Evolutionary conservation across 2,329 filamentous ascomycete genomes (phyloP).

Genomic region (Alternaria brassicae): DNA sequence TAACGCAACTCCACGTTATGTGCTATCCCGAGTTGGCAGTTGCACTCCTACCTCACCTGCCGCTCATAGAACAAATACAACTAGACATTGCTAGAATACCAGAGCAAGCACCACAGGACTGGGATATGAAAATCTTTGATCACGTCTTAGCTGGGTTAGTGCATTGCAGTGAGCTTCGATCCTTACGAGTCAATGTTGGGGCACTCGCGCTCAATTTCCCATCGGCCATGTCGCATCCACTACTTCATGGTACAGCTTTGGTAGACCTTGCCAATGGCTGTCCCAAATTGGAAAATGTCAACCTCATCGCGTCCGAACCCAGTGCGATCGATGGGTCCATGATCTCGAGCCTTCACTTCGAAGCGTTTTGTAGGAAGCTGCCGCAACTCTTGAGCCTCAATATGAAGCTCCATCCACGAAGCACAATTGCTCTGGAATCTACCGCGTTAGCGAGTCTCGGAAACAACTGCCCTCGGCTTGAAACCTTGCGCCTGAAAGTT

Average conservation of each 20-base stretch:
- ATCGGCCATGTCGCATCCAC: slow-evolving; percentile 27
- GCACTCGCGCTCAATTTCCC: slow-evolving; percentile 36
- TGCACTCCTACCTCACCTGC: slow-evolving; percentile 34
- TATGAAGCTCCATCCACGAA: slow-evolving; percentile 40
- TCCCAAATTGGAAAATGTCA: slow-evolving; percentile 33
- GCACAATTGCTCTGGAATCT: slow-evolving; percentile 29
- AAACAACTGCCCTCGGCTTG: slow-evolving; percentile 32
- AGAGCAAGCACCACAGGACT: slow-evolving; percentile 15
- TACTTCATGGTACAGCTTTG: slow-evolving; percentile 30
- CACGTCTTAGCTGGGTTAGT: slow-evolving; percentile 28
- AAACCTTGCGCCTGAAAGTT: slow-evolving; percentile 38
- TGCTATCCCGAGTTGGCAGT: slow-evolving; percentile 45
- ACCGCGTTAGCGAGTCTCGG: slow-evolving; percentile 39
- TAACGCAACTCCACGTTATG: slow-evolving; percentile 37
- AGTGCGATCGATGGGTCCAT: slow-evolving; percentile 39
- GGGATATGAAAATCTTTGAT: slow-evolving; percentile 32
- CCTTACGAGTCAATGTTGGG: slow-evolving; percentile 37
- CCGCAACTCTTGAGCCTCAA: slow-evolving; percentile 32
- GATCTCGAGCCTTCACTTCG: slow-evolving; percentile 37
- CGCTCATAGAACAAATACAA: slow-evolving; percentile 33
- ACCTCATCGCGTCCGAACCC: slow-evolving; percentile 35
- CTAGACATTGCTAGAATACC: slow-evolving; percentile 41
- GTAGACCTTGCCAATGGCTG: slow-evolving; percentile 31
- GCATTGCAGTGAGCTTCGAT: slow-evolving; percentile 28
- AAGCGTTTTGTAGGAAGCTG: slow-evolving; percentile 34